These are phyloP conservation scores for Rhytidiadelphus loreus DNA, from an alignment of 225 moss, liverwort and hornwort species.

Conservation along the genomic window DNA sequence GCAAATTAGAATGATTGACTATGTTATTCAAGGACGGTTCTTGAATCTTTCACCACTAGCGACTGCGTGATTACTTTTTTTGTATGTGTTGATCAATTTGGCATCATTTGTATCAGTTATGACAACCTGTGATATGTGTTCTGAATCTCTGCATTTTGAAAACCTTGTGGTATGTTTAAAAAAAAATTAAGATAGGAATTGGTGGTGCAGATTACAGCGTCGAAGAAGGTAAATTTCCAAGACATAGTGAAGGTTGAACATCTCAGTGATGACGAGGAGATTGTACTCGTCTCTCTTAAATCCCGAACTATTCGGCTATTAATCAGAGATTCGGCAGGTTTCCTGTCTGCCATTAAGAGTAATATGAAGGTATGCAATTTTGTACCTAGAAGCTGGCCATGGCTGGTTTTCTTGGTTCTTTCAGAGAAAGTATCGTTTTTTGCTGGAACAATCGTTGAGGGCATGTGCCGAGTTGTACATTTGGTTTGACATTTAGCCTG, in stretches of 20 bases:
- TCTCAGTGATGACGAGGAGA: conserved; percentile 84
- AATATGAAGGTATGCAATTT: conserved; percentile 74
- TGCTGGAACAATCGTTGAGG: not conserved
- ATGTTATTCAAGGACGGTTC: not conserved
- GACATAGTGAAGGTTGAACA: conserved; percentile 91
- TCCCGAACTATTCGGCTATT: conserved; percentile 79
- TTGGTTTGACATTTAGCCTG: not conserved
- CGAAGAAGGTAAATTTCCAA: conserved; percentile 88
- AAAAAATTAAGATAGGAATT: not conserved
- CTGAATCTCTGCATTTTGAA: not conserved
- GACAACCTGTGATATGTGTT: not conserved
- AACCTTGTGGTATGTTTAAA: not conserved
- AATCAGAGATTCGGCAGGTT: conserved; percentile 78
- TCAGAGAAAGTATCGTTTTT: not conserved
- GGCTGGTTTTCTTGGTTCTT: not conserved
- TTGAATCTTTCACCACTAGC: not conserved
- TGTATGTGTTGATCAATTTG: not conserved
- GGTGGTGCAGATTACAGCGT: conserved; percentile 57
- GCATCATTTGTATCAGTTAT: not conserved
- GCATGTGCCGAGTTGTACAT: not conserved
- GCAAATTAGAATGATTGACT: not conserved
- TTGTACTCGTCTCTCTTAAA: conserved; percentile 80
- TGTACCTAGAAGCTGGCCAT: not conserved
- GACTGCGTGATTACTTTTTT: not conserved
- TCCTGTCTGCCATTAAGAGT: conserved; percentile 68